Conservation (phyloP, 148 eudicot genomes). For the Suaeda aralocaspica region DNA sequence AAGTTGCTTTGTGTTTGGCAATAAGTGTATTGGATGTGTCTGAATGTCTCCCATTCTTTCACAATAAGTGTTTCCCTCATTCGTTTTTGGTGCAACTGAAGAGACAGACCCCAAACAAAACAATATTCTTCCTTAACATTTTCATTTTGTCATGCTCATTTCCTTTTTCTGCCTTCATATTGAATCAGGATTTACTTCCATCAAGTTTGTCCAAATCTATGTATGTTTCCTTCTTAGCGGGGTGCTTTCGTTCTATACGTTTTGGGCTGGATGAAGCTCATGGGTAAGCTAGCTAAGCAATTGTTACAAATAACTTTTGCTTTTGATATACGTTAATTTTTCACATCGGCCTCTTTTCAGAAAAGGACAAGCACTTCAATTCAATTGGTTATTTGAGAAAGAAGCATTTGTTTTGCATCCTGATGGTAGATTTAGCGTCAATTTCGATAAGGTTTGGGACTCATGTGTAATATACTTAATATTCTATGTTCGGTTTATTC, state of each 20-base stretch:
- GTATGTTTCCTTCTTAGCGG: slow-evolving; percentile 94
- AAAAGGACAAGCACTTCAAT: slow-evolving; percentile 96
- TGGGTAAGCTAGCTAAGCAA: slow-evolving; percentile 53
- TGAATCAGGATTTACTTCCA: slow-evolving; percentile 60
- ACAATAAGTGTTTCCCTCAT: too few relatives aligned
- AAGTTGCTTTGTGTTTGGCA: background rate
- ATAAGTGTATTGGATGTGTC: background rate
- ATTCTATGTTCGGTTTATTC: background rate
- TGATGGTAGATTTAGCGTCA: slow-evolving; percentile 74
- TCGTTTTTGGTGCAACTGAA: too few relatives aligned
- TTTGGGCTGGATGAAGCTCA: slow-evolving; percentile 99
- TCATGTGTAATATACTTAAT: slow-evolving; percentile 3
- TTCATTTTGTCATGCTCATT: background rate
- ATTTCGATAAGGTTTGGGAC: slow-evolving; percentile 66
- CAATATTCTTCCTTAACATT: background rate
- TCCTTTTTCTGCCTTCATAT: background rate
- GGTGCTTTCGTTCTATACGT: slow-evolving; percentile 98
- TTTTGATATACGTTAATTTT: slow-evolving; percentile 3
- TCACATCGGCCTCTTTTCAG: slow-evolving; percentile 34
- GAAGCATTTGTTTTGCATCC: slow-evolving; percentile 75
- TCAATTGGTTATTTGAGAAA: slow-evolving; percentile 87
- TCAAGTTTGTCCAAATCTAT: slow-evolving; percentile 62
- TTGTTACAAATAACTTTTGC: background rate
- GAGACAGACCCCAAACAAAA: too few relatives aligned
- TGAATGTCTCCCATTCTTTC: too few relatives aligned